phyloP scores from a whole-genome alignment of 176 grass and related monocot genomes.

The Tillandsia fasciculata region DNA sequence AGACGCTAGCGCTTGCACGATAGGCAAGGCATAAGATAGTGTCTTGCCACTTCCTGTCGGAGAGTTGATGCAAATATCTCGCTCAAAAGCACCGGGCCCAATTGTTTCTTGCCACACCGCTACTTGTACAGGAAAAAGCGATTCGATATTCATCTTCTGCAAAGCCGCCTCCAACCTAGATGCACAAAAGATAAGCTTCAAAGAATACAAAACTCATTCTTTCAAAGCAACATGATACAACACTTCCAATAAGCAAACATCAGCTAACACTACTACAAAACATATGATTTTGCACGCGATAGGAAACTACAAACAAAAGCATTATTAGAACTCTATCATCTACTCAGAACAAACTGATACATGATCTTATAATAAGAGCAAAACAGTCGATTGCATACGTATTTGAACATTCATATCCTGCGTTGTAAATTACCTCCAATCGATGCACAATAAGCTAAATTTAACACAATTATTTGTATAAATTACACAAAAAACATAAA shows the following conservation, averaged over 20 bases:
- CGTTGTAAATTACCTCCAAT: too few species aligned
- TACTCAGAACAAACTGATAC: background rate
- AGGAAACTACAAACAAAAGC: too few species aligned
- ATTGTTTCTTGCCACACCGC: conserved; percentile 75
- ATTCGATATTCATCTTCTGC: conserved; percentile 55
- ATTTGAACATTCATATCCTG: too few species aligned
- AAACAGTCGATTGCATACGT: too few species aligned
- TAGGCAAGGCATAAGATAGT: conserved; percentile 84
- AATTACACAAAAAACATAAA: background rate
- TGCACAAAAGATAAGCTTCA: conserved; percentile 9
- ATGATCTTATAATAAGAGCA: too few species aligned
- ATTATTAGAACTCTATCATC: background rate
- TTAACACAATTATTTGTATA: background rate
- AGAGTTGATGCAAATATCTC: conserved; percentile 91
- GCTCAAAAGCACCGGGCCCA: conserved; percentile 79
- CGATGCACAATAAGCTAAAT: too few species aligned
- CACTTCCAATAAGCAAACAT: too few species aligned
- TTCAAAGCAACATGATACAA: background rate
- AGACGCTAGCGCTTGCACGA: conserved; percentile 53
- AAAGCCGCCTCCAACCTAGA: conserved; percentile 55
- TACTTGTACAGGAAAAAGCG: conserved; percentile 68
- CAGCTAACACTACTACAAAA: too few species aligned
- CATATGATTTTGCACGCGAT: too few species aligned
- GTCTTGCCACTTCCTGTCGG: conserved; percentile 94
- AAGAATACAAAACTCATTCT: background rate